Evolutionary conservation across 108 stramenopile species (phyloP).

Genomic region (Seminavis robusta): DNA sequence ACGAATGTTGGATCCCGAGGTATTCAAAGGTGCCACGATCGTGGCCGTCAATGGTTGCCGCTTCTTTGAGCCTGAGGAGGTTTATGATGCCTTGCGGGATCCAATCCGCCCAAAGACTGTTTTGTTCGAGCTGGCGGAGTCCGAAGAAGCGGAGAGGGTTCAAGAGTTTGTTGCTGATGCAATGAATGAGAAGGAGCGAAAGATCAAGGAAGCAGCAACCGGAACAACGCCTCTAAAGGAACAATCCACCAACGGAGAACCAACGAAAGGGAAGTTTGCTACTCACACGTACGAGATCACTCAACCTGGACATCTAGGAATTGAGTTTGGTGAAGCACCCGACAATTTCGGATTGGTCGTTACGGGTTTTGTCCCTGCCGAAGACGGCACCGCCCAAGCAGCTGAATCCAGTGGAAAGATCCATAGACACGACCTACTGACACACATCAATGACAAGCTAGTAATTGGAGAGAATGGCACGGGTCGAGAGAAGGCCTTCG

Average conservation of each 20-base stretch:
- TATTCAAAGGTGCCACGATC: slow-evolving; percentile 83
- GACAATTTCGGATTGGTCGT: slow-evolving; percentile 68
- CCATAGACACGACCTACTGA: slow-evolving; percentile 52
- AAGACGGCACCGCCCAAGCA: slow-evolving; percentile 48
- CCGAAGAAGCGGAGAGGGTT: slow-evolving; percentile 63
- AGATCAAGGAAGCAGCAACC: not conserved
- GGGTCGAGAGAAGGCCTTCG: slow-evolving; percentile 50
- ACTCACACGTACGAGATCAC: slow-evolving; percentile 40
- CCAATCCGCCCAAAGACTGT: slow-evolving; percentile 85
- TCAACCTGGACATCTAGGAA: slow-evolving; percentile 59
- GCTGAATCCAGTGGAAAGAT: slow-evolving; percentile 52
- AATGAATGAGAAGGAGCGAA: not conserved
- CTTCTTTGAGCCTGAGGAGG: slow-evolving; percentile 52
- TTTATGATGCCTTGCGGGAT: slow-evolving; percentile 79
- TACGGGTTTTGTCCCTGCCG: slow-evolving; percentile 42
- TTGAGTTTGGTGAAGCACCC: slow-evolving; percentile 58
- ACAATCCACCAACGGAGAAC: not conserved
- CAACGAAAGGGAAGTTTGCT: slow-evolving; percentile 17
- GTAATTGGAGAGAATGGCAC: slow-evolving; percentile 62
- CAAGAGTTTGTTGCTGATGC: slow-evolving; percentile 44
- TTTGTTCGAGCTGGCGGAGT: slow-evolving; percentile 63
- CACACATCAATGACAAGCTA: slow-evolving; percentile 60
- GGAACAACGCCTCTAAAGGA: not conserved
- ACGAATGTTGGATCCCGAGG: slow-evolving; percentile 73
- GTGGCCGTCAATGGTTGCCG: slow-evolving; percentile 80